Conservation (phyloP, 1,284 basidiomycete species). For the Leccinum fuscescens region DNA sequence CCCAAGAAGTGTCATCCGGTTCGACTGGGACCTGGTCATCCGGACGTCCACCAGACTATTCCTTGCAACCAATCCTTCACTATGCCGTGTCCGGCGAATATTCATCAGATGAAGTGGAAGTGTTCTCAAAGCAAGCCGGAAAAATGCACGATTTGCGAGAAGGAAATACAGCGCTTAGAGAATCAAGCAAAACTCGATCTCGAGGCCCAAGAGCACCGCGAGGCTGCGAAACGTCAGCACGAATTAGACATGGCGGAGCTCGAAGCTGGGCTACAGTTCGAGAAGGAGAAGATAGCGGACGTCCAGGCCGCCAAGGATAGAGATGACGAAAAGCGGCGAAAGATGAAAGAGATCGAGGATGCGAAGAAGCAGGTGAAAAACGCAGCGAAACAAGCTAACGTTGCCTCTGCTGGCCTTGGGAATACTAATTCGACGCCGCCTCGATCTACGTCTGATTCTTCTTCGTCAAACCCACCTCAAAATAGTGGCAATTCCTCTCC, state of each 20-base stretch:
- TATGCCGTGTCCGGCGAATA: slow-evolving; percentile 24
- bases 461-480: slow-evolving; percentile 7
- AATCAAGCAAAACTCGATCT: slow-evolving; percentile 31
- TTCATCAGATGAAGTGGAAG: slow-evolving; percentile 30
- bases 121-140: slow-evolving; percentile 33
- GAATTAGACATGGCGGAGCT: slow-evolving; percentile 26
- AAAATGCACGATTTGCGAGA: slow-evolving; percentile 33
- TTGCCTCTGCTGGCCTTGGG: not conserved
- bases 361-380: slow-evolving; percentile 14
- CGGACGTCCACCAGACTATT: slow-evolving; percentile 48
- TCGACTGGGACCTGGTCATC: slow-evolving; percentile 21
- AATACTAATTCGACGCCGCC: not conserved
- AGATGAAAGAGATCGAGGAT: slow-evolving; percentile 33
- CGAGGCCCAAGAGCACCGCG: slow-evolving; percentile 32
- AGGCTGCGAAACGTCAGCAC: slow-evolving; percentile 32
- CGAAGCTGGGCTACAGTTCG: slow-evolving; percentile 29
- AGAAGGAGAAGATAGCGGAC: slow-evolving; percentile 26
- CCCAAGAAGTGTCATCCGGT: slow-evolving; percentile 51
- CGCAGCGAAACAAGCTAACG: slow-evolving; percentile 8
- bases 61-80: slow-evolving; percentile 35
- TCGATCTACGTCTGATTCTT: slow-evolving; percentile 4
- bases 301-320: slow-evolving; percentile 29
- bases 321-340: slow-evolving; percentile 28
- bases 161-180: slow-evolving; percentile 28
- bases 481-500: not conserved